These are phyloP conservation scores for Clarireedia monteithiana DNA, from an alignment of 2,329 filamentous ascomycete species.

Conservation along the genomic window DNA sequence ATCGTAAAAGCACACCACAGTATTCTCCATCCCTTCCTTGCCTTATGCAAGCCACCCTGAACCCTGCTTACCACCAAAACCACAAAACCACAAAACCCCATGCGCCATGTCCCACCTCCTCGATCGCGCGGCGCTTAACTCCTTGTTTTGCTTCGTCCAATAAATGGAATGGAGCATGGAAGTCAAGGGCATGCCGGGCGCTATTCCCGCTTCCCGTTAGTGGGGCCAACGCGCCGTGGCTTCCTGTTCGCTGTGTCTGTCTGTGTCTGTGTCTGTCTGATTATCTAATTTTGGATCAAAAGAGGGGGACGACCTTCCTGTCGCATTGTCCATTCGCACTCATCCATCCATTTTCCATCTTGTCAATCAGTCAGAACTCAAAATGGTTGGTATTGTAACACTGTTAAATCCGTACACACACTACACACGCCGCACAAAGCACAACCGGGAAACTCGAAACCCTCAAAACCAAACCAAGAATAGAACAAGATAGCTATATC, in stretches of 20 bases:
- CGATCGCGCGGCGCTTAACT: conserved; percentile 8
- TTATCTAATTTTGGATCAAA: conserved; percentile 7
- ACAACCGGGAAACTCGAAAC: too few relatives aligned
- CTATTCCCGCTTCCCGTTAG: background rate
- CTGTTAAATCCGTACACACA: too few relatives aligned
- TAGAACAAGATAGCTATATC: background rate
- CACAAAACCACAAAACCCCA: too few relatives aligned
- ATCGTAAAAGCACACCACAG: background rate
- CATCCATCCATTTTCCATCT: too few relatives aligned
- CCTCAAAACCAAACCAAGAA: too few relatives aligned
- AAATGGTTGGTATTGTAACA: too few relatives aligned
- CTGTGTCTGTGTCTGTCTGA: background rate
- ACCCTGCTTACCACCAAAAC: too few relatives aligned
- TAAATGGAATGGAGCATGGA: background rate
- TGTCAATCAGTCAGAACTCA: too few relatives aligned
- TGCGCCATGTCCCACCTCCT: background rate
- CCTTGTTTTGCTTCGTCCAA: background rate
- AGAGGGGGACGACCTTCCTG: too few relatives aligned
- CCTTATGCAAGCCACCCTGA: background rate
- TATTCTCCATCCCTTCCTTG: background rate
- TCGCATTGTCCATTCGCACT: too few relatives aligned
- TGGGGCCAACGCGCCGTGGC: background rate
- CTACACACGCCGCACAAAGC: too few relatives aligned
- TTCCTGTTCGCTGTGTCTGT: background rate
- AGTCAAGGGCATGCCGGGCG: background rate